These are phyloP conservation scores for Kodamaea fukazawae DNA, from an alignment of 805 yeast species.

Conservation along the genomic window DNA sequence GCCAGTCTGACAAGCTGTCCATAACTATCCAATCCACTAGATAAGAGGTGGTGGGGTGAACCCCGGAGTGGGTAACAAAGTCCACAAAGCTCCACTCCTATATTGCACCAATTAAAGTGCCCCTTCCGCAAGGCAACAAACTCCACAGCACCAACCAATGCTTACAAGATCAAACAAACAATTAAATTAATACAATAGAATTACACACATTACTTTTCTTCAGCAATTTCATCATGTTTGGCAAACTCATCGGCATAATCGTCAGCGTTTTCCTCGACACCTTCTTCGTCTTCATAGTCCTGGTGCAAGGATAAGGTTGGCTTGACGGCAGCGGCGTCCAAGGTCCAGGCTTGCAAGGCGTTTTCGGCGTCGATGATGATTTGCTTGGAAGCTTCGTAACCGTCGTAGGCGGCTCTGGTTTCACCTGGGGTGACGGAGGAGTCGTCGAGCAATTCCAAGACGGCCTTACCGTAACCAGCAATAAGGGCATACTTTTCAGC, in stretches of 20 bases:
- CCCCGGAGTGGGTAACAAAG: too few relatives aligned
- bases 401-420: constrained; percentile 86
- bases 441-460: constrained; percentile 78
- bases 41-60: too few relatives aligned
- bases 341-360: constrained; percentile 81
- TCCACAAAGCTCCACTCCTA: too few relatives aligned
- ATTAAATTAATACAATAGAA: not conserved
- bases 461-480: constrained; percentile 87
- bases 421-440: constrained; percentile 90
- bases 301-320: constrained; percentile 74
- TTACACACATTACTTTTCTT: too few relatives aligned
- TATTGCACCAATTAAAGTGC: too few relatives aligned
- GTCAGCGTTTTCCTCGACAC: constrained; percentile 42
- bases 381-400: constrained; percentile 85
- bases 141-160: too few relatives aligned
- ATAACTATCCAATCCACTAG: too few relatives aligned
- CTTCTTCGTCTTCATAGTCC: constrained; percentile 49
- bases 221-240: constrained; percentile 33
- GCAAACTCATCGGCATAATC: constrained; percentile 49
- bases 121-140: too few relatives aligned
- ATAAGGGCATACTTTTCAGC: constrained; percentile 83
- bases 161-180: constrained; percentile 1
- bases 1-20: too few relatives aligned
- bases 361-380: constrained; percentile 83
- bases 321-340: constrained; percentile 77